phyloP scores from a whole-genome alignment of 2,329 filamentous ascomycete species.

The Nigrospora osmanthi region DNA sequence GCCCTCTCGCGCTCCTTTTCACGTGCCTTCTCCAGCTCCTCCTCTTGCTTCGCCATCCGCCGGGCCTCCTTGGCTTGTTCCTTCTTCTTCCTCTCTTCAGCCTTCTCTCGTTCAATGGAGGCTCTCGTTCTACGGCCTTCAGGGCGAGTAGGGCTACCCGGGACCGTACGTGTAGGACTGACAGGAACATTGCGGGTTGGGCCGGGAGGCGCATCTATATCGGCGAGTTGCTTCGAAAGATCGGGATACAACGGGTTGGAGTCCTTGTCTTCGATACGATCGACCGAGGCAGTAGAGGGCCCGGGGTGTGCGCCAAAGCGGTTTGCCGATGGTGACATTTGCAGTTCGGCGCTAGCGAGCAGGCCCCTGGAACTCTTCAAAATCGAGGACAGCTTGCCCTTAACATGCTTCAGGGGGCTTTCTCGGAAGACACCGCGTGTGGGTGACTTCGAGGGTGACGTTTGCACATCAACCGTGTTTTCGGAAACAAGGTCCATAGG shows the following conservation, averaged over 20 bases:
- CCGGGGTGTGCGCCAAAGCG: conserved; percentile 34
- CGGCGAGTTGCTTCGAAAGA: conserved; percentile 28
- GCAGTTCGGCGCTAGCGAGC: conserved; percentile 63
- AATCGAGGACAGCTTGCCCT: conserved; percentile 86
- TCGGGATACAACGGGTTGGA: conserved; percentile 36
- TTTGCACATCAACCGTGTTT: conserved; percentile 10
- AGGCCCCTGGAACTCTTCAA: conserved; percentile 81
- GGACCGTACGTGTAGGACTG: neutral
- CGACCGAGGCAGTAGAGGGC: conserved; percentile 41
- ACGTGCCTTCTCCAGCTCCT: conserved; percentile 58
- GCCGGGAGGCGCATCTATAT: conserved; percentile 20
- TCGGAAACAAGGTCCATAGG: conserved; percentile 40
- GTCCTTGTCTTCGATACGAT: conserved; percentile 17
- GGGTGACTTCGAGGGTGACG: conserved; percentile 49
- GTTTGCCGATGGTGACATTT: conserved; percentile 46
- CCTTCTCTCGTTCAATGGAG: conserved; percentile 51
- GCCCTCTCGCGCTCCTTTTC: conserved; percentile 66
- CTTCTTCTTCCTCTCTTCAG: conserved; percentile 56
- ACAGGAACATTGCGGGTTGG: conserved; percentile 1
- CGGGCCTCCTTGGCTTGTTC: conserved; percentile 53
- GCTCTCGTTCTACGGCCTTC: conserved; percentile 44
- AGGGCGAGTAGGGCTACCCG: conserved; percentile 33
- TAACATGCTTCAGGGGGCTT: conserved; percentile 83
- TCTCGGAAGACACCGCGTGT: conserved; percentile 49
- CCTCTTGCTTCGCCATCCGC: conserved; percentile 50